A percentile compares a stretch with the other conserved stretches of the same genome.
phyloP scores from a whole-genome alignment of 495 filamentous ascomycete species.

The Zalerion maritima region DNA sequence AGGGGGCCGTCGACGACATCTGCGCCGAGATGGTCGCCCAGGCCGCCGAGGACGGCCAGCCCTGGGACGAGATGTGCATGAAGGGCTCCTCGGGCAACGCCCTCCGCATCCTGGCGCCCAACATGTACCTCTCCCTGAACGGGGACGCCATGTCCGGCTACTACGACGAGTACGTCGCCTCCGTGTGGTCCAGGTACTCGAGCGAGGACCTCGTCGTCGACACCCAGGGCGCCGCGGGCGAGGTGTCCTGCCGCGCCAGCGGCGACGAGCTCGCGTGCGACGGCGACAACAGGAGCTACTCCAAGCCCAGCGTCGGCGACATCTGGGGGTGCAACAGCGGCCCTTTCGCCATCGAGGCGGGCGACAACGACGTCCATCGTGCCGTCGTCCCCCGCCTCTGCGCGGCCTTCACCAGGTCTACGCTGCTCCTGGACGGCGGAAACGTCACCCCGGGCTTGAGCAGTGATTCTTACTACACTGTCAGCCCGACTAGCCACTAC shows the following conservation, averaged over 20 bases:
- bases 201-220: conserved; percentile 22
- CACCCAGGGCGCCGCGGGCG: conserved; percentile 22
- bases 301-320: conserved; percentile 21
- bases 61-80: conserved; percentile 26
- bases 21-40: conserved; percentile 23
- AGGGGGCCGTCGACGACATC: conserved; percentile 17
- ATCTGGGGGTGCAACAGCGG: conserved; percentile 36
- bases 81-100: conserved; percentile 14
- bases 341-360: conserved; percentile 22
- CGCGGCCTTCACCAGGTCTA: conserved; percentile 30
- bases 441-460: conserved; percentile 21
- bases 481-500: conserved; percentile 26
- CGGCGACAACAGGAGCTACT: conserved; percentile 25
- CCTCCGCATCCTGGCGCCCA: conserved; percentile 25
- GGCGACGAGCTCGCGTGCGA: conserved; percentile 18
- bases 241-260: conserved; percentile 22
- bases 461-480: conserved; percentile 17
- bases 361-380: conserved; percentile 23
- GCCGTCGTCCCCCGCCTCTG: conserved; percentile 29
- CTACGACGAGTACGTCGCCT: conserved; percentile 24
- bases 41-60: conserved; percentile 16
- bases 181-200: conserved; percentile 25
- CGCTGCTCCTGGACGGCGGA: conserved; percentile 24
- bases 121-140: conserved; percentile 17
- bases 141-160: conserved; percentile 16